Base-by-base conservation (phyloP, 495 filamentous ascomycete species). In the Terfezia claveryi region DNA sequence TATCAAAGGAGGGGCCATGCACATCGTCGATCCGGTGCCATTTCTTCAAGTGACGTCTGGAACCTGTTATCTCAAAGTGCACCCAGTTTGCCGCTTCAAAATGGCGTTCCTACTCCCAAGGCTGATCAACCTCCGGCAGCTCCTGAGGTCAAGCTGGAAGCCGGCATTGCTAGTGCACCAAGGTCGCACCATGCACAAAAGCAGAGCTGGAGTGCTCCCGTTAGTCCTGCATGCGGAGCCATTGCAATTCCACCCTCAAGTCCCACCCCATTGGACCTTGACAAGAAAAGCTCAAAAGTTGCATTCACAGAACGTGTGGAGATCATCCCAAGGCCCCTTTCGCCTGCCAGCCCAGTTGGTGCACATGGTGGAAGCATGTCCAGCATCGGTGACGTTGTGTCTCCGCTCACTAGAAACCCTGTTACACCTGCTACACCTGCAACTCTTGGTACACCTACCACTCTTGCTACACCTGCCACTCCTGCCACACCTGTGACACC, bases 41-140 rank as follows among this genome's bases (percentile, higher is more conserved):
- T 66, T 57, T 66, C 63, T 49, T 66, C 63, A 49, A 58, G 61
- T 20, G 63, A 66, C 53, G 63, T 66, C 16, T 66, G 63, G 63
- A 63, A 60, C 55, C 36, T 66, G 36, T 55, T 66, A 55, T 65
- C 55, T 36, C 62, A 65, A 56, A 65, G 62, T 52, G 62, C 63
- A 20, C 50, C 50, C 1, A 51, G 16, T 51, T 32, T 51, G 12
- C 23, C 50, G 23, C 12, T 51, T 16, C 50, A n/a, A 51, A 16
- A 27, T 12, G 50, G 23, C 23, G 20, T 3, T 54, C 8, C 41
- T 5, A 38, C 54, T 20, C 54, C 38, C 11, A 50, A 50, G 20
- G 27, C 54, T 41, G 38, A 51, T 52, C 27, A 46, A 17, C 23
- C 52, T 23, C 53, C 23, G 32, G 53, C 36, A 37, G 36, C 36